These are phyloP conservation scores for Goffeauzyma gilvescens DNA, from an alignment of 768 basidiomycete genomes.

Conservation along the genomic window DNA sequence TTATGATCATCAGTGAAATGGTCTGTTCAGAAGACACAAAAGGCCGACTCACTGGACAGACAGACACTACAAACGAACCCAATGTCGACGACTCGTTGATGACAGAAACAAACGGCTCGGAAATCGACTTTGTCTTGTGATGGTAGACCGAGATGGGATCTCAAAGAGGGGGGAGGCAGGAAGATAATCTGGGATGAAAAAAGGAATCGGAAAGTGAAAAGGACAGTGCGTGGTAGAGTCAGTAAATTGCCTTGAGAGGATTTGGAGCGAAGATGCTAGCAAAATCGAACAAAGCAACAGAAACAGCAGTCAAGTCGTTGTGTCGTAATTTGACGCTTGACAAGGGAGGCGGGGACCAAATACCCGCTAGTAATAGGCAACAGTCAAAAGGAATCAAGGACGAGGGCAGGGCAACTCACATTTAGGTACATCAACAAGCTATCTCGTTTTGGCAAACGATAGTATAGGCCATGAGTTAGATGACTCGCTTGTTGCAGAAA, in stretches of 20 bases:
- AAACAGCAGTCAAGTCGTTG: too few relatives aligned
- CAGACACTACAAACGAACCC: constrained; percentile 99
- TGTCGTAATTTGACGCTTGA: too few relatives aligned
- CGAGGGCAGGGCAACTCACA: constrained; percentile 38
- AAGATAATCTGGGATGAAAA: constrained; percentile 61
- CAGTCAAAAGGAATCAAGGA: too few relatives aligned
- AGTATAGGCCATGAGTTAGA: constrained; percentile 83
- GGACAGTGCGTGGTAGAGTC: too few relatives aligned
- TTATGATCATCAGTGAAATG: not conserved
- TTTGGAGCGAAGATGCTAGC: too few relatives aligned
- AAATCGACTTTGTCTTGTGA: constrained; percentile 93
- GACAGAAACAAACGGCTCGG: constrained; percentile 95
- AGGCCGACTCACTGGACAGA: constrained; percentile 55
- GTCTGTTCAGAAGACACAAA: not conserved
- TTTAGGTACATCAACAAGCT: constrained; percentile 83
- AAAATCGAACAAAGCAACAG: too few relatives aligned
- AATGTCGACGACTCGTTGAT: constrained; percentile 86
- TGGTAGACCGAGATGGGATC: constrained; percentile 60
- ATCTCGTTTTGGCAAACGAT: constrained; percentile 58
- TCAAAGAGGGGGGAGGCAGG: constrained; percentile 49
- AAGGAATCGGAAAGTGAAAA: too few relatives aligned
- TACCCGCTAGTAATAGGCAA: too few relatives aligned
- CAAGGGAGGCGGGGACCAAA: too few relatives aligned
- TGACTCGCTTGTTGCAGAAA: constrained; percentile 96
- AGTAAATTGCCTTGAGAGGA: too few relatives aligned